Conservation (phyloP, 176 grass and related monocot species). For the Tuctoria greenei region DNA sequence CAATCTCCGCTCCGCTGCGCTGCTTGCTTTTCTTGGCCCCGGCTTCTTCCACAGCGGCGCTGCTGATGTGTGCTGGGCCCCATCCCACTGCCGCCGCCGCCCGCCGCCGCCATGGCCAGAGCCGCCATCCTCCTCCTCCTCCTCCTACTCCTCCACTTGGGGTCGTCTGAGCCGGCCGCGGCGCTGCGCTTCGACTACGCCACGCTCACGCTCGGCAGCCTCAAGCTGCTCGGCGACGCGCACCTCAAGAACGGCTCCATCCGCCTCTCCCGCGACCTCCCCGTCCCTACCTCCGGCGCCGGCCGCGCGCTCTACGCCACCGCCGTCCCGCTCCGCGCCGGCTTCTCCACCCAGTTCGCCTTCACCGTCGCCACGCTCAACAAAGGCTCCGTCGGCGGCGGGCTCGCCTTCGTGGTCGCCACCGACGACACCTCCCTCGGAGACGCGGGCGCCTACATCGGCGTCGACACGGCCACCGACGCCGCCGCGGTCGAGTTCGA, state of each 20-base stretch:
- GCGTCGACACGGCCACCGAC: constrained; percentile 24
- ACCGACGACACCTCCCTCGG: constrained; percentile 49
- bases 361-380: constrained; percentile 82
- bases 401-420: constrained; percentile 74
- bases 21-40: constrained; percentile 10
- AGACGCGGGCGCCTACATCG: constrained; percentile 60
- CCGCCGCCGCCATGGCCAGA: constrained; percentile 11
- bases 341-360: constrained; percentile 88
- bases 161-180: not conserved
- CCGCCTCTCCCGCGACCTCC: constrained; percentile 62
- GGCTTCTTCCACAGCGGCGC: not conserved
- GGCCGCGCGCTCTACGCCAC: constrained; percentile 72
- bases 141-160: not conserved
- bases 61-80: constrained; percentile 16
- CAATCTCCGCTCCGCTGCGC: not conserved
- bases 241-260: constrained; percentile 97
- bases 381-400: constrained; percentile 65
- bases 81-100: constrained; percentile 19
- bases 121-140: not conserved
- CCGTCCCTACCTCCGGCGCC: constrained; percentile 67
- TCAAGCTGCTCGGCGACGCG: constrained; percentile 77
- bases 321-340: constrained; percentile 39
- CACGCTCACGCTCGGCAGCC: constrained; percentile 60
- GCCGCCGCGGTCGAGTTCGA: constrained; percentile 94
- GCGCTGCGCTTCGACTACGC: constrained; percentile 74